phyloP scores from a whole-genome alignment of 2,329 filamentous ascomycete species.

The Penicillium sumatraense region DNA sequence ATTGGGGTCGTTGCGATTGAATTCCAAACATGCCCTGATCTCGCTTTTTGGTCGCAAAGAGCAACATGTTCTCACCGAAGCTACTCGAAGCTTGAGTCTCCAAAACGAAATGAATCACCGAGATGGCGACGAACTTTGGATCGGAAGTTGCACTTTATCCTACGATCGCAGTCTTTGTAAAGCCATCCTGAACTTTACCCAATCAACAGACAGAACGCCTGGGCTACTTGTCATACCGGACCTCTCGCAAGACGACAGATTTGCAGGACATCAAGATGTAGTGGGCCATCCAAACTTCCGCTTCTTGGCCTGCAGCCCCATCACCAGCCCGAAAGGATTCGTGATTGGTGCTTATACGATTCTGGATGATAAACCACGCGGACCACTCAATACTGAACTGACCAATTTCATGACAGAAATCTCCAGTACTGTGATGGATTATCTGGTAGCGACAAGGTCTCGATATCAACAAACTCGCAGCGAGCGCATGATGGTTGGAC shows the following conservation, averaged over 20 bases:
- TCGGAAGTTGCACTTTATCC: constrained; percentile 20
- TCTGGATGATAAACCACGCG: constrained; percentile 57
- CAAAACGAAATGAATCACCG: constrained; percentile 12
- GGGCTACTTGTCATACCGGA: constrained; percentile 34
- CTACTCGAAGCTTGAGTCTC: constrained; percentile 26
- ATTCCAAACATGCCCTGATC: constrained; percentile 28
- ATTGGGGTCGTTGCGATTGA: constrained; percentile 28
- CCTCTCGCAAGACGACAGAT: constrained; percentile 35
- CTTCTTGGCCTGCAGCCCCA: constrained; percentile 62
- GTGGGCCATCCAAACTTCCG: constrained; percentile 30
- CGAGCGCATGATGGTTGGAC: constrained; percentile 60
- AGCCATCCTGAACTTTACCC: constrained; percentile 1
- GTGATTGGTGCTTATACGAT: constrained; percentile 63
- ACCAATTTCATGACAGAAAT: constrained; percentile 50
- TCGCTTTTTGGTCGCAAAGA: constrained; percentile 31
- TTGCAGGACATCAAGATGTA: constrained; percentile 36
- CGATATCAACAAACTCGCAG: constrained; percentile 52
- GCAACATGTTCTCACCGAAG: constrained; percentile 34
- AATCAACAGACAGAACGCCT: neutral
- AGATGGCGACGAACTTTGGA: constrained; percentile 11
- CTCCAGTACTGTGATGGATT: constrained; percentile 59
- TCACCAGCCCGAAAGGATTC: constrained; percentile 57
- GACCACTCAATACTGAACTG: constrained; percentile 46
- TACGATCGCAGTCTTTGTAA: constrained; percentile 20
- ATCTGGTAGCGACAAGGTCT: constrained; percentile 59